Base-by-base conservation (phyloP, 2,329 filamentous ascomycete species). In the Mycosphaerella sp. region DNA sequence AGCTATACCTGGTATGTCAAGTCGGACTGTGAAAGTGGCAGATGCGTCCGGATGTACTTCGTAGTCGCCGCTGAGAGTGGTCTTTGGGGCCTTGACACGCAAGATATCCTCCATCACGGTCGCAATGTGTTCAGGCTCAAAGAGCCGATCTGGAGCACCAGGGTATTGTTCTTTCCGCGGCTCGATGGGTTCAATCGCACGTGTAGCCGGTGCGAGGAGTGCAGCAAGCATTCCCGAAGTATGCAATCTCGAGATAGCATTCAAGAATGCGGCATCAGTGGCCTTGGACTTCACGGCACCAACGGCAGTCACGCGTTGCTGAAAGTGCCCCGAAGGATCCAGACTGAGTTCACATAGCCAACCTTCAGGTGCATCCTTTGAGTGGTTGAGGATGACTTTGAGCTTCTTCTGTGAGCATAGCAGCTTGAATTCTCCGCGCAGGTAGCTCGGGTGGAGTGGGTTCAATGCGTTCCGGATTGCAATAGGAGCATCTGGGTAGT, bases 151-250 rank as follows among this genome's bases (percentile, higher is more conserved):
- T 2, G 52, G 40, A 32, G 48, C 37, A 18, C 41, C 18, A 2
- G 43, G 42, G 37, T 54, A 54, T 30, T 54, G 52, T n/a, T 40
- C 47, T 21, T 42, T 41, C 16, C 28, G 47, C 28, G 42, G 49
- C 27, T 37, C 21, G 2, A 45, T 9, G 1, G 35, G 28, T 28
- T 48, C 45, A 10, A 13, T n/a, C 5, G 14, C 37, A 14, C 1
- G 5, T 21, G 21, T 28, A 1, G 42, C 35, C 9, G 39, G 12
- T 7, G 42, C 27, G 5, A 44, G 12, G 12, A 45, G 36, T 2
- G 34, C n/a, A 16, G 41, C 42, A 9, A 53, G 42, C 2, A 44
- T 43, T 10, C 51, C 51, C 13, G 41, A 41, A 6, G 36, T 42
- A 21, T 53, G 51, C 21, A 48, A 42, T 13, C 18, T 41, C 16